Conservation (phyloP, 2,329 filamentous ascomycete species). For the Penicillium sp. region DNA sequence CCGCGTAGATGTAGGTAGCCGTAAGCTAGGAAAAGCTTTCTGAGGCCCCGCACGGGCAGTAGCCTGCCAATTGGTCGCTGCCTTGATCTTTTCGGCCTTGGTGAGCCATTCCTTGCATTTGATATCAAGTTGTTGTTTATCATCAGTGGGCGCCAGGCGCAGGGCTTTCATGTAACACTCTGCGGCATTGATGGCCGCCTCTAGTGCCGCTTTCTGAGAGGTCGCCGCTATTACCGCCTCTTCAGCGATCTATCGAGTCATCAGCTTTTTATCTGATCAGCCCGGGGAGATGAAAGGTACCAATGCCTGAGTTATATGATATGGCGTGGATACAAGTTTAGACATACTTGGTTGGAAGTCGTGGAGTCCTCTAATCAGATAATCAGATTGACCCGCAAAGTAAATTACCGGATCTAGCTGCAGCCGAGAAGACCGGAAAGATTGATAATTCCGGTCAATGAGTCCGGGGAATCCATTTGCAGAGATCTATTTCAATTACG, state of each 20-base stretch:
- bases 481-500: background rate
- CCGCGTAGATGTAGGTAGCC: conserved; percentile 56
- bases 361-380: background rate
- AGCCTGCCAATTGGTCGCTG: conserved; percentile 32
- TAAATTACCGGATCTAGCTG: conserved; percentile 11
- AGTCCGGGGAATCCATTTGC: background rate
- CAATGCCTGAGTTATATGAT: conserved; percentile 32
- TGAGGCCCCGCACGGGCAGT: conserved; percentile 19
- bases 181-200: conserved; percentile 71
- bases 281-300: conserved; percentile 23
- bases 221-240: conserved; percentile 50
- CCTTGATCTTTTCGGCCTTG: conserved; percentile 74
- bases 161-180: conserved; percentile 80
- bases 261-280: conserved; percentile 22
- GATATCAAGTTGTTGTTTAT: conserved; percentile 65
- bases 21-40: conserved; percentile 35
- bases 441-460: background rate
- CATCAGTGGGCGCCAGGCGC: conserved; percentile 57
- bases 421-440: conserved; percentile 8
- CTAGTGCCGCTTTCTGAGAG: conserved; percentile 65
- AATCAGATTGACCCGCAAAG: conserved; percentile 11
- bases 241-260: conserved; percentile 52
- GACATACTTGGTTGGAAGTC: conserved; percentile 29
- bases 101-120: conserved; percentile 70
- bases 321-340: conserved; percentile 27